Evolutionary conservation across 176 grass and related monocot genomes (phyloP).

Genomic region (Aechmea fasciata): DNA sequence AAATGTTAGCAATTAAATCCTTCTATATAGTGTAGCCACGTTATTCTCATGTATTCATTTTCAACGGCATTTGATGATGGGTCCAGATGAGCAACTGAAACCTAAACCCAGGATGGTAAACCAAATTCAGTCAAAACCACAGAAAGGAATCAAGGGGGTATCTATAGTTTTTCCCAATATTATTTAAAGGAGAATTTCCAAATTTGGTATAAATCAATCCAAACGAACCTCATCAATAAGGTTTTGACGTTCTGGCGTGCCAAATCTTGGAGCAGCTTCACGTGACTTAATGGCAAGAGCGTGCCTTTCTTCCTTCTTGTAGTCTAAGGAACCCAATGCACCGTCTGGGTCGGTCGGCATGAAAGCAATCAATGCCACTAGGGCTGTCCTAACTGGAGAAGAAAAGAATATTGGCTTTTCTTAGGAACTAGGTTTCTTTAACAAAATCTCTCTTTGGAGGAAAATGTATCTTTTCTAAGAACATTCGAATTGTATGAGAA

Average conservation of each 20-base stretch:
- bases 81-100: neutral
- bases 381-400: slow-evolving; percentile 76
- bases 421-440: neutral
- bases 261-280: slow-evolving; percentile 68
- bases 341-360: slow-evolving; percentile 93
- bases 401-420: slow-evolving; percentile 1
- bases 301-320: slow-evolving; percentile 77
- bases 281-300: slow-evolving; percentile 72
- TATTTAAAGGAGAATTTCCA: too few relatives aligned
- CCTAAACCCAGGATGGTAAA: neutral
- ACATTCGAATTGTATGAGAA: too few relatives aligned
- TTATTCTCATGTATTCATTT: neutral
- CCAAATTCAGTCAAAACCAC: neutral
- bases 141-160: too few relatives aligned
- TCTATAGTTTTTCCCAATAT: too few relatives aligned
- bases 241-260: slow-evolving; percentile 73
- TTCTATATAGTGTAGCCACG: neutral
- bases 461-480: too few relatives aligned
- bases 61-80: too few relatives aligned
- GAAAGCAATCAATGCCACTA: slow-evolving; percentile 94
- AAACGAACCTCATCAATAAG: slow-evolving; percentile 79
- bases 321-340: slow-evolving; percentile 86
- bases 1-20: too few relatives aligned
- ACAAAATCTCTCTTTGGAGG: too few relatives aligned
- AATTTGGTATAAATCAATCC: too few relatives aligned